Percentiles rank a stretch among this genome's conserved stretches.
These are phyloP conservation scores for Immersiella caudata DNA, from an alignment of 495 filamentous ascomycete species.

Conservation along the genomic window DNA sequence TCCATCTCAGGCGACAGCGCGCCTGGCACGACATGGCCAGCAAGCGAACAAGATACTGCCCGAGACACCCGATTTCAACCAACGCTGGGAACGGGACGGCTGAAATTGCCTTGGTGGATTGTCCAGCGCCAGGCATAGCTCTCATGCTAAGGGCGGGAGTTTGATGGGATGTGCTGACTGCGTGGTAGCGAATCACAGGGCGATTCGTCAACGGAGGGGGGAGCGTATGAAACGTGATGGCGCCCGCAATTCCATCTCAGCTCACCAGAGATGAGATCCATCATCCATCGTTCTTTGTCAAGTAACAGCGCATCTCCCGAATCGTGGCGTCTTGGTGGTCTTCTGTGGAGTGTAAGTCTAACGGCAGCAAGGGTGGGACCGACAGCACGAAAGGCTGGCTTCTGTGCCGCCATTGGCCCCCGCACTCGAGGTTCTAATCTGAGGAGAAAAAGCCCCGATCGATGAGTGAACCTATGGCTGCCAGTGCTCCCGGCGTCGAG, in stretches of 20 bases:
- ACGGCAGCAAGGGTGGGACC: neutral
- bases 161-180: neutral
- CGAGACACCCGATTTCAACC: neutral
- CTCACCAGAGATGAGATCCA: conserved; percentile 9
- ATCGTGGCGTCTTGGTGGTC: conserved; percentile 3
- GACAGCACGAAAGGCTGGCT: conserved; percentile 7
- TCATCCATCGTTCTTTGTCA: conserved; percentile 13
- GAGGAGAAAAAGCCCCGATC: conserved; percentile 18
- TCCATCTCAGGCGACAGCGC: neutral
- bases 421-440: conserved; percentile 16
- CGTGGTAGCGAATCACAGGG: conserved; percentile 13
- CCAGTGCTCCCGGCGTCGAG: neutral
- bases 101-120: conserved; percentile 18
- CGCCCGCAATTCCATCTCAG: conserved; percentile 12
- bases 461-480: neutral
- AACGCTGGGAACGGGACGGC: conserved; percentile 10
- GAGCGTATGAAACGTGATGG: conserved; percentile 27
- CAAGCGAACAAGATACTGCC: neutral
- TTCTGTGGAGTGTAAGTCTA: conserved; percentile 2
- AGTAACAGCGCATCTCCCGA: conserved; percentile 11
- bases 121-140: conserved; percentile 1
- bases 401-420: conserved; percentile 16
- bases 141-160: conserved; percentile 23
- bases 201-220: conserved; percentile 11
- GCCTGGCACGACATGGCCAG: neutral